Conservation (phyloP, 768 basidiomycete genomes). For the Kwoniella sp. region DNA sequence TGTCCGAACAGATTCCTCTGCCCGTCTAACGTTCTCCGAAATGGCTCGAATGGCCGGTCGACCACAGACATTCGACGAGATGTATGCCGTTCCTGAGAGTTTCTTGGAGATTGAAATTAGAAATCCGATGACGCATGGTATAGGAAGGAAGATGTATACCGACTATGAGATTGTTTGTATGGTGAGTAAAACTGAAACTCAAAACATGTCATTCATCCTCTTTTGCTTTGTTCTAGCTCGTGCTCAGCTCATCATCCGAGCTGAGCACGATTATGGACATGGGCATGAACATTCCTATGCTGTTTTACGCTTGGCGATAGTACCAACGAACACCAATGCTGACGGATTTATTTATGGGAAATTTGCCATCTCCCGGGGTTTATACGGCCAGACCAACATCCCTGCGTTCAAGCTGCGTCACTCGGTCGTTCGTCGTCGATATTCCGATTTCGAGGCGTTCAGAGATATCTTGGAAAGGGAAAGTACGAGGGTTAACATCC, state of each 20-base stretch:
- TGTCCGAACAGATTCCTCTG: constrained; percentile 48
- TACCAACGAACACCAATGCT: too few species aligned
- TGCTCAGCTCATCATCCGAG: too few species aligned
- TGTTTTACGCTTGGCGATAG: too few species aligned
- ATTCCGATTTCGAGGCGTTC: constrained; percentile 95
- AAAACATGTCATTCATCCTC: too few species aligned
- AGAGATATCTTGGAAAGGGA: constrained; percentile 97
- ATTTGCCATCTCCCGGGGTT: too few species aligned
- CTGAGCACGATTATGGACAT: too few species aligned
- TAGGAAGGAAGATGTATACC: constrained; percentile 98
- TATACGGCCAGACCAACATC: constrained; percentile 85
- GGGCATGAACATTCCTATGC: too few species aligned
- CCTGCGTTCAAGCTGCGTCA: constrained; percentile 98
- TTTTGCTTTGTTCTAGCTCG: too few species aligned
- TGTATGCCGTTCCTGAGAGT: constrained; percentile 96
- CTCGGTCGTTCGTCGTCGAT: constrained; percentile 81
- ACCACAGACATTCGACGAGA: constrained; percentile 73
- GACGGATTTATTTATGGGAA: too few species aligned
- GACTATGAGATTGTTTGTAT: constrained; percentile 99
- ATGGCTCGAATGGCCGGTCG: constrained; percentile 50
- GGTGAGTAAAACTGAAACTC: constrained; percentile 61
- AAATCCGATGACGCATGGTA: constrained; percentile 96
- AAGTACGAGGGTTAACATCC: constrained; percentile 95
- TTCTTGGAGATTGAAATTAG: constrained; percentile 96
- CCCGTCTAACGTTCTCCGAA: constrained; percentile 50